Evolutionary conservation across 129 eudicot species (phyloP), one percentile per base, ranked within the genome.

Genomic region (Escallonia rubra): DNA sequence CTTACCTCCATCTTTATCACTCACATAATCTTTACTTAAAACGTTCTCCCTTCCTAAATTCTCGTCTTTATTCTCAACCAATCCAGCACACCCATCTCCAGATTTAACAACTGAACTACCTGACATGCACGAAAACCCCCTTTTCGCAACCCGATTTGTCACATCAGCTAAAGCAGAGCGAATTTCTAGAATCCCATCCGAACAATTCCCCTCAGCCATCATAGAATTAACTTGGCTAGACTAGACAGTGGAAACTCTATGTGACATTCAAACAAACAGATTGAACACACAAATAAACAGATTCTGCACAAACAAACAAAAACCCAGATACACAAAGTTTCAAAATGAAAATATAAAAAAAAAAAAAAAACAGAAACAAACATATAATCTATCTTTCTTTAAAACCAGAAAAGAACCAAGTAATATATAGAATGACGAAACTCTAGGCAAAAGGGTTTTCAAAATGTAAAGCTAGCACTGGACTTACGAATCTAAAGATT

Each of bases 101-200:
- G 79, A 69, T 52, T 74, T 41, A 51, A 54, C 41, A 63, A 48
- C 63, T 56, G 79, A 14, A 56, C 45, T 56, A 4, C 61, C 51
- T 1, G 80, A 71, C 70, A 76, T 71, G 2, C 43, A 45, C 2
- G 74, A 75, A 60, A 74, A 61, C 48, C 71, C 86, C 69, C 95
- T 84, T 76, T 93, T 88, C n/a, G 79, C 85, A 39, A 78, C 38
- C 57, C 67, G 81, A 80, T 93, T 93, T 3, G 98, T 89, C 8
- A 93, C 71, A 80, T 93, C 92, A 5, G 82, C 91, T 38, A 93
- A 69, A 45, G 77, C 94, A 34, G 80, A 43, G 62, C 97, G 84
- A 23, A 72, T 69, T 64, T 77, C 77, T 54, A 14, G 50, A 42
- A 53, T 43, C 68, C 71, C 76, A 15, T 65, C 76, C 9, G 79